A percentile compares a stretch with the other conserved stretches of the same genome.
Evolutionary conservation across 2,329 filamentous ascomycete species (phyloP).

Genomic region (Diaporthe ampelina): DNA sequence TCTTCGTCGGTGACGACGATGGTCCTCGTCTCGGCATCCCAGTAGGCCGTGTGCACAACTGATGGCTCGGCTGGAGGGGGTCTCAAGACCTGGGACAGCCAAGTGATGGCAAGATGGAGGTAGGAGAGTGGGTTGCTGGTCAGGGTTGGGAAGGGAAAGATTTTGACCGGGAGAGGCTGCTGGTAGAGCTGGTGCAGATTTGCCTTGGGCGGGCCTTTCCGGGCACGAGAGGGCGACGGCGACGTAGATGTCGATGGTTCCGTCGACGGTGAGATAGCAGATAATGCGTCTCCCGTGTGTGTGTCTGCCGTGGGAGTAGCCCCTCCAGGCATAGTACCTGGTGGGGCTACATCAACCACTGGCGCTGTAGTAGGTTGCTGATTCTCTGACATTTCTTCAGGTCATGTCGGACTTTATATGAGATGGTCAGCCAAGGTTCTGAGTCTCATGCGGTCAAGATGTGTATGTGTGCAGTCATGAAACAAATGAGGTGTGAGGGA

Average conservation of each 20-base stretch:
- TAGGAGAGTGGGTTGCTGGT: conserved; percentile 93
- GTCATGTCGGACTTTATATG: conserved; percentile 62
- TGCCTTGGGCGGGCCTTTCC: conserved; percentile 40
- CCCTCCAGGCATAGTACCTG: neutral
- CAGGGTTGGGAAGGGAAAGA: conserved; percentile 87
- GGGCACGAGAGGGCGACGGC: conserved; percentile 41
- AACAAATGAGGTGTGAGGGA: conserved; percentile 19
- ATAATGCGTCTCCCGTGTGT: conserved; percentile 34
- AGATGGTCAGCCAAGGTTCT: conserved; percentile 39
- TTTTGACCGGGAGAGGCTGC: conserved; percentile 83
- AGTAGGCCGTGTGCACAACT: conserved; percentile 78
- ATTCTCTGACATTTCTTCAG: conserved; percentile 59
- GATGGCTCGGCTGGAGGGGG: conserved; percentile 75
- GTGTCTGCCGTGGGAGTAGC: neutral
- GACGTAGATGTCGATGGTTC: conserved; percentile 40
- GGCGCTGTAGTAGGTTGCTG: conserved; percentile 41
- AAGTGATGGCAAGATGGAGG: conserved; percentile 82
- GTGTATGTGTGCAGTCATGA: conserved; percentile 3
- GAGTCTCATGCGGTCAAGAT: neutral
- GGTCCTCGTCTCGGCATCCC: conserved; percentile 85
- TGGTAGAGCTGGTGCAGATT: conserved; percentile 81
- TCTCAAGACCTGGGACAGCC: conserved; percentile 80
- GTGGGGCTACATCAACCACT: conserved; percentile 24
- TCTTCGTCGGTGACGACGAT: conserved; percentile 85
- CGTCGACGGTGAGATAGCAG: conserved; percentile 43